Base-by-base conservation (phyloP, 352 stramenopile species). In the Phytopythium boreale region DNA sequence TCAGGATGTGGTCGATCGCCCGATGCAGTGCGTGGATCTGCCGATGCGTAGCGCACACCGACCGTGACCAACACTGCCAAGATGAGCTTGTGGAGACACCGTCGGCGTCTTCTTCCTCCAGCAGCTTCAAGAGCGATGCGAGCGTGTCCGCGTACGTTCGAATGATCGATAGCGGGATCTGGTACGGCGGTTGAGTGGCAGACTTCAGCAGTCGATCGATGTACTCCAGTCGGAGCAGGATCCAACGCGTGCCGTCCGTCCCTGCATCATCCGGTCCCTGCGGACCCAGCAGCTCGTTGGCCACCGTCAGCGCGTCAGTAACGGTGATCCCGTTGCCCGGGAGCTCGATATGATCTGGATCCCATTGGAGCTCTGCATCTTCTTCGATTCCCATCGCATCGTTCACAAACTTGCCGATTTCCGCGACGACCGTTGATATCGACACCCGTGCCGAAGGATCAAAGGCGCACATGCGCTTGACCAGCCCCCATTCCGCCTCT, bases 401-500 rank as follows among this genome's bases (percentile, higher is more conserved):
- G n/a, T 53, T 31, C n/a, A 53, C 17, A 53, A 53, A 24, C 3
- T 27, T 53, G 47, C 47, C 47, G 19, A 53, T 31, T 27, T 24
- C 47, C n/a, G 22, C 47, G 11, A 53, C 19, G n/a, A 53, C 47
- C n/a, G 22, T 29, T n/a, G 47, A 53, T 31, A 53, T 53, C 47
- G 47, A 53, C 7, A 15, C n/a, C 6, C 47, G n/a, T 5, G 11
- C n/a, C n/a, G 47, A 24, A 8, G 47, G 47, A 53, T 53, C n/a
- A 53, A 53, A 31, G 11, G 47, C 47, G n/a, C 47, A 34, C 47
- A 53, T 53, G n/a, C 47, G 47, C n/a, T 53, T 24, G 47, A 53
- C n/a, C 27, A 53, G n/a, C 19, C 34, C 47, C 47, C 22, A 53
- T 53, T 29, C 47, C 14, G 2, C 11, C n/a, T 53, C 47, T 6